phyloP scores from a whole-genome alignment of 208 protist genomes.

The Leptomonas pyrrhocoris region DNA sequence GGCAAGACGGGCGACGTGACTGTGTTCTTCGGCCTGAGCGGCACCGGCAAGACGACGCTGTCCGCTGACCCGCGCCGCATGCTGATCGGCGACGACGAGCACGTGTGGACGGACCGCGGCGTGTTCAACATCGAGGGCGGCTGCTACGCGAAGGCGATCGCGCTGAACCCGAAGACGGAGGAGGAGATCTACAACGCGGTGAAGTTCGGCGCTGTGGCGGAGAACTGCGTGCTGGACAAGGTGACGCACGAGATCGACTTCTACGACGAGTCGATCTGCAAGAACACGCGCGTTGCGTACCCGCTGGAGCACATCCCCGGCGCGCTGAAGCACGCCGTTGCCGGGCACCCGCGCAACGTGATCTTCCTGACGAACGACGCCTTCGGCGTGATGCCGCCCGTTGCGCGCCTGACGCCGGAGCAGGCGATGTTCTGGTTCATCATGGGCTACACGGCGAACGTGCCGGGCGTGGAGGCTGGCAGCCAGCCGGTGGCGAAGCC shows the following conservation, averaged over 20 bases:
- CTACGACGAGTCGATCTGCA: conserved; percentile 92
- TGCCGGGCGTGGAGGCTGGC: conserved; percentile 94
- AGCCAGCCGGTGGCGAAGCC: conserved; percentile 89
- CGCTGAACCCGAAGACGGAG: conserved; percentile 88
- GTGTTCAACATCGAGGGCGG: conserved; percentile 94
- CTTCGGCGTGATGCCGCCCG: conserved; percentile 97
- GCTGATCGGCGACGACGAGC: conserved; percentile 94
- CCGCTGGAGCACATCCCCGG: conserved; percentile 95
- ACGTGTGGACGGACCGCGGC: conserved; percentile 89
- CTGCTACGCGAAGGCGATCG: conserved; percentile 94
- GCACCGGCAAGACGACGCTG: conserved; percentile 95
- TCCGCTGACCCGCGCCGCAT: conserved; percentile 84
- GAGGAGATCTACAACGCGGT: conserved; percentile 93
- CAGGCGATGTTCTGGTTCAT: conserved; percentile 97
- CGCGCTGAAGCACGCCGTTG: conserved; percentile 75
- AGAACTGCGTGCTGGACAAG: conserved; percentile 86
- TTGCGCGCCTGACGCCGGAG: conserved; percentile 87
- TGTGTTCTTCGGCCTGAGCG: conserved; percentile 92
- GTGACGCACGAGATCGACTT: conserved; percentile 90
- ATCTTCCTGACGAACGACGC: conserved; percentile 98
- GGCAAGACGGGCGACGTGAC: conserved; percentile 76
- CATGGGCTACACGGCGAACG: conserved; percentile 94
- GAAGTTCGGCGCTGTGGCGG: conserved; percentile 82
- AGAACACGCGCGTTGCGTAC: conserved; percentile 97
- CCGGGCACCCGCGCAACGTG: conserved; percentile 94